Base-by-base conservation (phyloP, 1,284 basidiomycete genomes). In the Malassezia restricta region DNA sequence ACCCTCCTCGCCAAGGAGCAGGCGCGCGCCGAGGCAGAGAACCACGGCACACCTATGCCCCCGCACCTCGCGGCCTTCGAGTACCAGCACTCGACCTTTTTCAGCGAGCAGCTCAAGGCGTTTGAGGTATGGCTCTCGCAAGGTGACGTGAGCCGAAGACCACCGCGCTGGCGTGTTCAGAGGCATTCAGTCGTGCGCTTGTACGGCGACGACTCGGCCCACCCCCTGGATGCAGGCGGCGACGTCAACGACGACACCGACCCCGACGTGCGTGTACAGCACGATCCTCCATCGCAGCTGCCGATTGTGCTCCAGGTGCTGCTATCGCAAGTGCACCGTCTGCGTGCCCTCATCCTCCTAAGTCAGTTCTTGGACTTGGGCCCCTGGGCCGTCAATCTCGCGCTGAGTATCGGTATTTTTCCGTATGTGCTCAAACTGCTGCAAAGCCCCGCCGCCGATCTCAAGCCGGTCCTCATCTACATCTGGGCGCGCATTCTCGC, bases 401-500 rank as follows among this genome's bases (percentile, higher is more conserved):
- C 94, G 6, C 79, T 98, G 33, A 87, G 87, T n/a, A 95, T 98
- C 66, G 92, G 92, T 17, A 96, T 98, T 68, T 98, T 96, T 77
- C 94, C 94, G 2, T 98, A 98, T 71, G 95, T 96, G 41, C 88
- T 90, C 58, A 92, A 94, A 68, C 80, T 98, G 5, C 79, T 98
- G 3, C 91, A 94, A 75, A 90, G 90, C 0, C 90, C 91, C 0
- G 88, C 89, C 0, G 84, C 85, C 58, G 92, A 98, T 68, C 80
- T 98, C 29, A 86, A 90, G 46, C 92, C 94, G 0, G 91, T 98
- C n/a, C 79, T 98, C 30, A 95, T 98, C 63, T 98, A 96, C 77
- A 96, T 98, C 58, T 98, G 94, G 94, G 87, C 92, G 1, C 81
- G 92, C 14, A 95, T 98, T 56, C 80, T 96, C 20, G 92, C 92